Evolutionary conservation across 176 grass and related monocot species (phyloP), one percentile per base, ranked within the genome.

Genomic region (Juncus effusus): DNA sequence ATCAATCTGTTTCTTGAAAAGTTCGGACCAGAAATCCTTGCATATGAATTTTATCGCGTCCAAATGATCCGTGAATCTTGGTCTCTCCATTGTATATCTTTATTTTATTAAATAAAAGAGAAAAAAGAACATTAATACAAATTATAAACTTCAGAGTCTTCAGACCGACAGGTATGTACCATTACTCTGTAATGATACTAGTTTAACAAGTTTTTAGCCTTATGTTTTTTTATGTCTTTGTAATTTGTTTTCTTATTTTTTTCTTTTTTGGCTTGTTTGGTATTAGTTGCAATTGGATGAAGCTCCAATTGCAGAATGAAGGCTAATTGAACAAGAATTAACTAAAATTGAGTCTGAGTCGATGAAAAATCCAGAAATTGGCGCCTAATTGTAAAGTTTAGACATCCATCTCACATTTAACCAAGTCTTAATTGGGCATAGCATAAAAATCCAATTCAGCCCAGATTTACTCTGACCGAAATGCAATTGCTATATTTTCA

Each of bases 31-130:
- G 75, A 97, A 92, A 62, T 97, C 94, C 79, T 97, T 97, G 68
- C 94, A 97, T 71, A 97, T 97, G 74, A 97, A 97, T 61, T 97
- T 92, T 65, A 97, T 97, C 19, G 88, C 94, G 65, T 97, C 94
- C 19, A 97, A 86, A 67, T 92, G 94, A 89, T 97, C 85, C 58
- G 64, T 88, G 45, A 97, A 97, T 66, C 88, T 80, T 77, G 85
- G 88, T 51, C 85, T 85, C 53, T 92, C 93, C 85, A 97, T 84
- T 4, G 93, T 92, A 51, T 97, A 97, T 45, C 93, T 97, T 81
- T 14, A 72, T 61, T 72, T 7, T 42, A 44, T 60, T 70, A 71
- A 59, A 15, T 39, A 12, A 19, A 55, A 36, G 12, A 45, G 14
- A 47, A 35, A 47, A 47, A 35, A 47, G 10, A 16, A 40, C 11